phyloP scores from a whole-genome alignment of 345 rosid genomes.

The Crucihimalaya himalaica region DNA sequence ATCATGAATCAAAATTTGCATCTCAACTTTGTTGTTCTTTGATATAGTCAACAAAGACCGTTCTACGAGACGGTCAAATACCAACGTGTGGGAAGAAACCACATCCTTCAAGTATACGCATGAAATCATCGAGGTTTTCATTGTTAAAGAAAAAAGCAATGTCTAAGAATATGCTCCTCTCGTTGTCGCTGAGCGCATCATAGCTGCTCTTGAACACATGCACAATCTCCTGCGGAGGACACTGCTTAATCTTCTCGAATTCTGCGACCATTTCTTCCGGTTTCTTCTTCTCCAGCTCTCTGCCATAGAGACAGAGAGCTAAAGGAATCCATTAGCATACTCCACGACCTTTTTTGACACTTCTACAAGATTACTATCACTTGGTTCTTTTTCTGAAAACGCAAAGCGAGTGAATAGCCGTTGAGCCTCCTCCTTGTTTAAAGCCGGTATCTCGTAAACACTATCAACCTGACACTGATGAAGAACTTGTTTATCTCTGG shows the following conservation, averaged over 20 bases:
- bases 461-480: not conserved
- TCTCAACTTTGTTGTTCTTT: not conserved
- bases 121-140: constrained; percentile 1
- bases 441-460: not conserved
- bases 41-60: constrained; percentile 19
- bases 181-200: constrained; percentile 30
- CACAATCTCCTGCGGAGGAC: not conserved
- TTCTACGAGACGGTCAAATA: constrained; percentile 25
- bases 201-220: constrained; percentile 30
- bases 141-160: constrained; percentile 40
- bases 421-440: constrained; percentile 17
- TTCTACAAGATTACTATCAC: not conserved
- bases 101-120: constrained; percentile 32
- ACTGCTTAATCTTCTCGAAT: not conserved
- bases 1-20: constrained; percentile 37
- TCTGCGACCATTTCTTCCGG: not conserved
- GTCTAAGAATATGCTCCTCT: constrained; percentile 38
- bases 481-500: constrained; percentile 32
- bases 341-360: not conserved
- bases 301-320: constrained; percentile 5
- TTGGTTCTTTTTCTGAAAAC: not conserved
- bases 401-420: not conserved
- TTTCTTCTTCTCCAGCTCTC: not conserved
- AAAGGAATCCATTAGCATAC: constrained; percentile 4
- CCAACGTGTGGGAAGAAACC: constrained; percentile 33